phyloP scores from a whole-genome alignment of 345 rosid species.

The Aquilaria sinensis region DNA sequence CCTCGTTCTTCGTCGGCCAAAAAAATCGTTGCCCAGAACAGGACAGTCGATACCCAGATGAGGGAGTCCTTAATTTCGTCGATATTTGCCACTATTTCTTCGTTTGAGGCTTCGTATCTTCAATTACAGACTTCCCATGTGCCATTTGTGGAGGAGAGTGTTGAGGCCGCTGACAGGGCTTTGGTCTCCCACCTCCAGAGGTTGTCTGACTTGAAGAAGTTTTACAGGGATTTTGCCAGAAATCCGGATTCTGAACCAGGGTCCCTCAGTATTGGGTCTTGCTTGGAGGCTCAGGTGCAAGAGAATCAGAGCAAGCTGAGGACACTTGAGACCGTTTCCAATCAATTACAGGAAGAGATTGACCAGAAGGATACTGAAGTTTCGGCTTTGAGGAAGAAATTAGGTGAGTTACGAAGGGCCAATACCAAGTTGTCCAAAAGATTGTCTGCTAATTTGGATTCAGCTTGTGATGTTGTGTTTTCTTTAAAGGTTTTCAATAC shows the following conservation, averaged over 20 bases:
- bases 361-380: conserved; percentile 65
- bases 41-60: conserved; percentile 36
- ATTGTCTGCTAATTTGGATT: conserved; percentile 39
- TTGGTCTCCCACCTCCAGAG: conserved; percentile 63
- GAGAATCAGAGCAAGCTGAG: conserved; percentile 97
- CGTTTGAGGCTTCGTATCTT: conserved; percentile 83
- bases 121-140: conserved; percentile 82
- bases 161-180: conserved; percentile 70
- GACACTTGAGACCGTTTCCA: conserved; percentile 56
- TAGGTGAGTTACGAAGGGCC: conserved; percentile 51
- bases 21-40: conserved; percentile 19
- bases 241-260: conserved; percentile 38
- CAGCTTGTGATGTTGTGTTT: conserved; percentile 49
- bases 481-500: conserved; percentile 63
- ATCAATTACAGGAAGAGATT: conserved; percentile 75
- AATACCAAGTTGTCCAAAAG: conserved; percentile 52
- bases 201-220: conserved; percentile 61
- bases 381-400: conserved; percentile 42
- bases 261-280: conserved; percentile 42
- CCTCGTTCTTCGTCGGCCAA: conserved; percentile 9
- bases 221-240: conserved; percentile 37
- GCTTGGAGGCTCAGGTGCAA: conserved; percentile 80
- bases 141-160: conserved; percentile 57
- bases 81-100: conserved; percentile 59
- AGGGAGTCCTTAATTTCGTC: conserved; percentile 60